A percentile compares a stretch with the other conserved stretches of the same genome.
Evolutionary conservation across 2,329 filamentous ascomycete genomes (phyloP).

Genomic region (Aspergillus unguis): DNA sequence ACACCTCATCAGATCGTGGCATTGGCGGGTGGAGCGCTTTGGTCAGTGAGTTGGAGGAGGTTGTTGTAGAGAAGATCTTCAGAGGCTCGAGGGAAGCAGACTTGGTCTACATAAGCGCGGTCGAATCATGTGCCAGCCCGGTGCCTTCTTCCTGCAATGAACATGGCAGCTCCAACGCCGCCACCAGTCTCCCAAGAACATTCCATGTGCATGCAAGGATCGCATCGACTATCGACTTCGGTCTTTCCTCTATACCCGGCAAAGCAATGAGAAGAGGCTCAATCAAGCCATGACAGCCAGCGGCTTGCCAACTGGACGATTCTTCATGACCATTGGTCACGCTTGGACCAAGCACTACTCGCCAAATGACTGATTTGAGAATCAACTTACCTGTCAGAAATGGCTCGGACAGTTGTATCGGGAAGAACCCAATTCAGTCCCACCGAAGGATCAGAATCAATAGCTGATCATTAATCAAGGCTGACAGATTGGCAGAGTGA

Average conservation of each 20-base stretch:
- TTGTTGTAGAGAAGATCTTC: conserved; percentile 3
- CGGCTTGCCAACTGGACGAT: not conserved
- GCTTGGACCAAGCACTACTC: not conserved
- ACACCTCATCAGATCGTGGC: not conserved
- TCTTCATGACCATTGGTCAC: not conserved
- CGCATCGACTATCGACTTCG: no score
- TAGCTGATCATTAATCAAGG: not conserved
- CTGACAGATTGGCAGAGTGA: not conserved
- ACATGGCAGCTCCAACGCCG: not conserved
- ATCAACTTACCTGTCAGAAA: conserved; percentile 8
- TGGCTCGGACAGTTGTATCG: not conserved
- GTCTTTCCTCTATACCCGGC: no score
- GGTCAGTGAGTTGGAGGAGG: not conserved
- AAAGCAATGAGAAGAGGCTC: no score
- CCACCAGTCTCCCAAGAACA: not conserved
- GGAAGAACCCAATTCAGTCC: not conserved
- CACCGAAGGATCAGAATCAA: not conserved
- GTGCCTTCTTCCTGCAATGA: not conserved
- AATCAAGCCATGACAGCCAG: not conserved
- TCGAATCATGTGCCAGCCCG: conserved; percentile 6
- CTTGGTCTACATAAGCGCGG: conserved; percentile 10
- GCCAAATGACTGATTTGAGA: not conserved
- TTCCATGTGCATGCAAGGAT: no score
- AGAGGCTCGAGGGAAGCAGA: no score
- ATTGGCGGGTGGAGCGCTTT: conserved; percentile 8